A percentile compares a stretch with the other conserved stretches of the same genome.
Evolutionary conservation across 2,329 filamentous ascomycete species (phyloP).

Genomic region (Ciborinia camelliae): DNA sequence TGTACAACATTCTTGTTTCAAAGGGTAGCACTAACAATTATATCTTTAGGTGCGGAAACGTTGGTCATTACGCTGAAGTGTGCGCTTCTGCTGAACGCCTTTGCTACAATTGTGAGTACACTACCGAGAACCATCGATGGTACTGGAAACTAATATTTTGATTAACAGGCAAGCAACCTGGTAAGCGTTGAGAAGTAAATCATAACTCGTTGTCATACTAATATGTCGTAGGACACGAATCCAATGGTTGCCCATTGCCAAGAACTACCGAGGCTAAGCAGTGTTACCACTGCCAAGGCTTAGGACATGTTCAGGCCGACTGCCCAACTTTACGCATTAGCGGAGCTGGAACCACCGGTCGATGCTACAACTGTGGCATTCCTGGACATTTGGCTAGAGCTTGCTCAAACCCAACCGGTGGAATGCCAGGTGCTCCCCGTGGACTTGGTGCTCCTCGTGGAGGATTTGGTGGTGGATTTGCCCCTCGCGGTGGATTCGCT

Average conservation of each 20-base stretch:
- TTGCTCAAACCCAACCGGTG: constrained; percentile 71
- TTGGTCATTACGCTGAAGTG: constrained; percentile 80
- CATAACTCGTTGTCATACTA: not conserved
- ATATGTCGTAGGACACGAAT: constrained; percentile 72
- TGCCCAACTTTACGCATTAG: constrained; percentile 94
- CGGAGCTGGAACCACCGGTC: constrained; percentile 74
- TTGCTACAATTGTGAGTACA: constrained; percentile 92
- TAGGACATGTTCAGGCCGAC: constrained; percentile 97
- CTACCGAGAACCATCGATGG: not conserved
- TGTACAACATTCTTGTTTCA: constrained; percentile 1
- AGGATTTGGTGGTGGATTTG: constrained; percentile 60
- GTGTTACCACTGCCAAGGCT: constrained; percentile 99
- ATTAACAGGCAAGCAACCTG: constrained; percentile 71
- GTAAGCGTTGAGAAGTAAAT: constrained; percentile 40
- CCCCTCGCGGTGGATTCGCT: constrained; percentile 70
- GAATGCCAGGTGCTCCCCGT: constrained; percentile 51
- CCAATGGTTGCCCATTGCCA: constrained; percentile 93
- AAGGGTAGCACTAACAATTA: constrained; percentile 5
- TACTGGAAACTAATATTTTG: constrained; percentile 17
- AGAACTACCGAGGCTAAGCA: constrained; percentile 98
- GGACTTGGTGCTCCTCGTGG: constrained; percentile 69
- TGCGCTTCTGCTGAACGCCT: constrained; percentile 97
- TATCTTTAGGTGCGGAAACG: constrained; percentile 59
- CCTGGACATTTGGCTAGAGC: constrained; percentile 88
- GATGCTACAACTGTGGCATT: constrained; percentile 96